Evolutionary conservation across 2,329 filamentous ascomycete species (phyloP), one percentile per base, ranked within the genome.

Genomic region (Phyllosticta citribraziliensis): DNA sequence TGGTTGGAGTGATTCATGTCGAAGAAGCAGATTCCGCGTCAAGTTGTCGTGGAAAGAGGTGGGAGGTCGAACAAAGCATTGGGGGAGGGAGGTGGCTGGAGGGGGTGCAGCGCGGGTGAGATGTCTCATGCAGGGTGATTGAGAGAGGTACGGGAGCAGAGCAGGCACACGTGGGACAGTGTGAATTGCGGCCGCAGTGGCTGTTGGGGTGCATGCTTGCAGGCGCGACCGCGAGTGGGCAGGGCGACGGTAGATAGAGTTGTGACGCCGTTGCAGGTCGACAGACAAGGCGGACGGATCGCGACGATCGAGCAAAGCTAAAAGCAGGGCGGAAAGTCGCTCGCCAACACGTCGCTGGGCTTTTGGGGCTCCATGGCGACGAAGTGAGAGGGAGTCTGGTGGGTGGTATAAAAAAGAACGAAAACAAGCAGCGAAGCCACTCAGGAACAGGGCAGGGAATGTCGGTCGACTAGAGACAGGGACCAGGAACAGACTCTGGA

Each of bases 241-340:
- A 20, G 51, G 51, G 51, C n/a, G 11, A 8, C 14, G 10, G 8
- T 2, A 3, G 51, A 52, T 22, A 52, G 24, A 25, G 17, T 52
- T 51, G 27, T 51, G 27, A 55, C 30, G 25, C 17, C 9, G 10
- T 50, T 35, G 52, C 24, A 27, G 52, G 40, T 51, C 19, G 12
- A 11, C 30, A 59, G 35, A 50, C 17, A 51, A 30, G 40, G 22
- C 12, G 56, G 14, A 11, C 33, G 33, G 33, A 40, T 40, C 33
- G 9, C 12, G 33, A 11, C 33, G 33, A 40, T 40, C 33, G 33
- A 40, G 51, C 40, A 25, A 35, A 27, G 20, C 59, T 61, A 61
- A 40, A 57, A 61, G 59, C 54, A 56, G 50, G 59, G 59, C 20
- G 59, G 59, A 55, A 61, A 61, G 59, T 61, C 59, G 55, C 59